A percentile compares a stretch with the other conserved stretches of the same genome.
Evolutionary conservation across 371 early-diverging fungal species (phyloP).

Genomic region (Mucor circinelloides): DNA sequence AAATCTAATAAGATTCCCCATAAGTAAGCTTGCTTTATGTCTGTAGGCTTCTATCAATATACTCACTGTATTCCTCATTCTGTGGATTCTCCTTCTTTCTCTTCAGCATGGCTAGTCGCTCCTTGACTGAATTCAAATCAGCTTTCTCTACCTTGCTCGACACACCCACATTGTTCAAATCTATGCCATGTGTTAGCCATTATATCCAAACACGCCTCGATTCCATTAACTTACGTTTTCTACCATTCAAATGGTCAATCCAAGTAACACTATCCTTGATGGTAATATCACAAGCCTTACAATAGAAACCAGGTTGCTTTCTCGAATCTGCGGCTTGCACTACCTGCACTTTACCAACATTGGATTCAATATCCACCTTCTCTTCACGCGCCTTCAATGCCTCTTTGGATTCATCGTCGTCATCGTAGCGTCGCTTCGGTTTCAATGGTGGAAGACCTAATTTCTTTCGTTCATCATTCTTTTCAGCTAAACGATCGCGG

Average conservation of each 20-base stretch:
- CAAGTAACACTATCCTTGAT: conserved; percentile 86
- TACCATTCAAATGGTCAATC: conserved; percentile 91
- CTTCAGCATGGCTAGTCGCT: conserved; percentile 57
- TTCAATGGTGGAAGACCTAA: conserved; percentile 41
- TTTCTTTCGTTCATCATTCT: conserved; percentile 45
- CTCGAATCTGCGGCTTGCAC: conserved; percentile 61
- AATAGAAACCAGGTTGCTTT: conserved; percentile 90
- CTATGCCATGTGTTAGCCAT: conserved; percentile 11
- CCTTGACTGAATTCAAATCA: conserved; percentile 52
- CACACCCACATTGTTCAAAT: conserved; percentile 64
- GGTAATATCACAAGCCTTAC: conserved; percentile 84
- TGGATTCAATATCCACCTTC: conserved; percentile 68
- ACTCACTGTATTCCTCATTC: conserved; percentile 57
- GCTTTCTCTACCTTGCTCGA: conserved; percentile 78
- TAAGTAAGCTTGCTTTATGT: neutral
- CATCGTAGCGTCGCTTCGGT: conserved; percentile 23
- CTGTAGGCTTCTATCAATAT: neutral
- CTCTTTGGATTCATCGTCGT: conserved; percentile 35
- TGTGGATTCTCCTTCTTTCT: conserved; percentile 57
- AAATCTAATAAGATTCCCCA: conserved; percentile 38
- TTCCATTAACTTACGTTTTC: conserved; percentile 66
- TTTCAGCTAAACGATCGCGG: conserved; percentile 38
- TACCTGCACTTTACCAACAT: conserved; percentile 83
- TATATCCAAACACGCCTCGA: neutral
- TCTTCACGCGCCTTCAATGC: conserved; percentile 48